Percentiles rank a stretch among this genome's conserved stretches.
These are phyloP conservation scores for Candida oleophila DNA, from an alignment of 805 yeast genomes.

Conservation along the genomic window DNA sequence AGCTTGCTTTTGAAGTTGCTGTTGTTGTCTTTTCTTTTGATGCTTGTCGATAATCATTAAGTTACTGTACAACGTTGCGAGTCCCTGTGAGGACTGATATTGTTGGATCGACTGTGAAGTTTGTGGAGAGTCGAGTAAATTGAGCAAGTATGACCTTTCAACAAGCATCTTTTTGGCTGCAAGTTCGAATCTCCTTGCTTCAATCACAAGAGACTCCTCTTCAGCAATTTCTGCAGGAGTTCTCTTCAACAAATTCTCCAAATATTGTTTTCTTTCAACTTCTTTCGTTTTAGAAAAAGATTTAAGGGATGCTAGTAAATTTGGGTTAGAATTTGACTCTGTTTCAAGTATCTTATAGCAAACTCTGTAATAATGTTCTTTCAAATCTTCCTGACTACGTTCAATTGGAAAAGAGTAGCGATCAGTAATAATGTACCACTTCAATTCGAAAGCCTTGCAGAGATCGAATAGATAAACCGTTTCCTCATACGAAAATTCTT, in stretches of 20 bases:
- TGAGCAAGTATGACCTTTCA: constrained; percentile 77
- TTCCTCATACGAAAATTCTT: constrained; percentile 73
- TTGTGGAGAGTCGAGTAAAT: constrained; percentile 85
- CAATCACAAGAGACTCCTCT: constrained; percentile 91
- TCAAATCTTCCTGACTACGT: constrained; percentile 73
- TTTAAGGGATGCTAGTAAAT: constrained; percentile 58
- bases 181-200: constrained; percentile 87
- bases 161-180: constrained; percentile 85
- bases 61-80: constrained; percentile 80
- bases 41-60: constrained; percentile 68
- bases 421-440: constrained; percentile 69
- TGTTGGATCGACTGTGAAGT: constrained; percentile 70
- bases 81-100: constrained; percentile 81
- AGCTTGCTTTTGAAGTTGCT: constrained; percentile 23
- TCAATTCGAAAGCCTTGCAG: constrained; percentile 58
- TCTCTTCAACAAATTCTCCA: constrained; percentile 72
- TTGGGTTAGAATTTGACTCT: constrained; percentile 40
- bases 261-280: constrained; percentile 73
- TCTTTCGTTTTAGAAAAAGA: constrained; percentile 72
- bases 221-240: constrained; percentile 97
- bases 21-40: constrained; percentile 53
- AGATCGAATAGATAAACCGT: constrained; percentile 75
- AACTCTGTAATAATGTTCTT: constrained; percentile 75
- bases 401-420: constrained; percentile 39
- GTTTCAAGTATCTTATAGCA: constrained; percentile 52